phyloP scores from a whole-genome alignment of 2,329 filamentous ascomycete species.

The Colletotrichum spinosum region DNA sequence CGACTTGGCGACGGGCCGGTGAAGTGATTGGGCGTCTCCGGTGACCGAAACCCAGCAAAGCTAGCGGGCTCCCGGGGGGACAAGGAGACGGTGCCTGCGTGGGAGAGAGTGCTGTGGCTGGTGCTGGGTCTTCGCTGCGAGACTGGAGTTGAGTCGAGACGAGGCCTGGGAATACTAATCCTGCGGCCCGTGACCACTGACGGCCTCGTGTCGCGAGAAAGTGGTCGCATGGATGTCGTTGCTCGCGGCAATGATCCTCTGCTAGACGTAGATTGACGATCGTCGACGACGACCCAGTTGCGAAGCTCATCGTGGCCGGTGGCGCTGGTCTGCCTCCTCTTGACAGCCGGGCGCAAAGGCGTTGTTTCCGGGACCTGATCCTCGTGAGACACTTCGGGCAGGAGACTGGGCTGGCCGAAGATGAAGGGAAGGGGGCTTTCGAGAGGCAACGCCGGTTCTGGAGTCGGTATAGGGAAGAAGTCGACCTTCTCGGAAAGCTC shows the following conservation, averaged over 20 bases:
- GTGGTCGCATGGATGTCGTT: slow-evolving; percentile 10
- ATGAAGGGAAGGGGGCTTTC: slow-evolving; percentile 37
- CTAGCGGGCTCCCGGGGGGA: slow-evolving; percentile 47
- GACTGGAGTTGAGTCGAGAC: slow-evolving; percentile 48
- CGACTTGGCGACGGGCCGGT: slow-evolving; percentile 55
- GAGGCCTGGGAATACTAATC: slow-evolving; percentile 56
- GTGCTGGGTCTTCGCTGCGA: slow-evolving; percentile 45
- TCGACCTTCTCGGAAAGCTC: slow-evolving; percentile 2
- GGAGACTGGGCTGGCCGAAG: slow-evolving; percentile 47
- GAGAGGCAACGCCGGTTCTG: slow-evolving; percentile 2
- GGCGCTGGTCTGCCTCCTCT: slow-evolving; percentile 65
- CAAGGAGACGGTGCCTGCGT: slow-evolving; percentile 51
- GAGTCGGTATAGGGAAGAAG: neutral
- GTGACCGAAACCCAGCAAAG: slow-evolving; percentile 62
- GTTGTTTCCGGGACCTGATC: slow-evolving; percentile 52
- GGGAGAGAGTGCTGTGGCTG: slow-evolving; percentile 42
- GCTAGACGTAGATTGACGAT: slow-evolving; percentile 41
- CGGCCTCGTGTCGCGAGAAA: slow-evolving; percentile 42
- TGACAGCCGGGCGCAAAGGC: slow-evolving; percentile 59
- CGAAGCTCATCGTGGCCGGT: slow-evolving; percentile 66
- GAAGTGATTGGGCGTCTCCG: slow-evolving; percentile 44
- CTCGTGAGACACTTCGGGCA: slow-evolving; percentile 39
- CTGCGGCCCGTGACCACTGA: slow-evolving; percentile 53
- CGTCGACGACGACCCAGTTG: slow-evolving; percentile 78
- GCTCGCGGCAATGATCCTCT: slow-evolving; percentile 25